Percentiles rank a stretch among this genome's conserved stretches.
These are phyloP conservation scores for Boletus semigastroideus DNA, from an alignment of 1,284 basidiomycete species.

Conservation along the genomic window DNA sequence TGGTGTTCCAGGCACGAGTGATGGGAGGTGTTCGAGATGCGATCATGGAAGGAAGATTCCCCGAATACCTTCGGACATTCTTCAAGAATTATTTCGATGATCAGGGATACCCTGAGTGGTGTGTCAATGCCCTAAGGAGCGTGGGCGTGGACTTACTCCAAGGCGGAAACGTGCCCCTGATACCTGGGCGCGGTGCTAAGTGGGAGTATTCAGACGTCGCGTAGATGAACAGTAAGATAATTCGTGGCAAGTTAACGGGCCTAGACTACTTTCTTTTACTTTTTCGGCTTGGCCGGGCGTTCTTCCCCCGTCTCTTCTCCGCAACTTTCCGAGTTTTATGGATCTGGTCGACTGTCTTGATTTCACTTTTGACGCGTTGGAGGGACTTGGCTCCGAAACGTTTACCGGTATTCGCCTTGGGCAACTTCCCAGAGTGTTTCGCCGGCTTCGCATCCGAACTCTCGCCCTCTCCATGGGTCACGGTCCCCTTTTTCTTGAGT, in stretches of 20 bases:
- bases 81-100: slow-evolving; percentile 72
- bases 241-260: slow-evolving; percentile 10
- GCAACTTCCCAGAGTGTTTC: slow-evolving; percentile 19
- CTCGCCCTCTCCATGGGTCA: slow-evolving; percentile 22
- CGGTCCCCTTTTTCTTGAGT: slow-evolving; percentile 50
- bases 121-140: slow-evolving; percentile 71
- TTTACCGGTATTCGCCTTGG: slow-evolving; percentile 35
- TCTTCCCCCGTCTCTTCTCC: slow-evolving; percentile 71
- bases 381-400: slow-evolving; percentile 60
- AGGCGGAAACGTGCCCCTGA: slow-evolving; percentile 44
- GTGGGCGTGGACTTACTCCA: slow-evolving; percentile 76
- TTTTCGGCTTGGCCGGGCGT: slow-evolving; percentile 64
- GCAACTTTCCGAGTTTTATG: slow-evolving; percentile 65
- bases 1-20: slow-evolving; percentile 77
- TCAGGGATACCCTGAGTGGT: slow-evolving; percentile 77
- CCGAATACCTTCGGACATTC: slow-evolving; percentile 70
- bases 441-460: slow-evolving; percentile 12
- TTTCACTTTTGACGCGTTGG: slow-evolving; percentile 69
- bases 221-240: slow-evolving; percentile 12
- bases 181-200: slow-evolving; percentile 64
- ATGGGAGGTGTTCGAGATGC: slow-evolving; percentile 80
- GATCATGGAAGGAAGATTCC: slow-evolving; percentile 73
- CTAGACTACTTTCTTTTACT: slow-evolving; percentile 42
- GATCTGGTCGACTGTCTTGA: slow-evolving; percentile 84
- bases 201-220: slow-evolving; percentile 64